Evolutionary conservation across 495 filamentous ascomycete species (phyloP).

Genomic region (Hypoxylon lenormandii): DNA sequence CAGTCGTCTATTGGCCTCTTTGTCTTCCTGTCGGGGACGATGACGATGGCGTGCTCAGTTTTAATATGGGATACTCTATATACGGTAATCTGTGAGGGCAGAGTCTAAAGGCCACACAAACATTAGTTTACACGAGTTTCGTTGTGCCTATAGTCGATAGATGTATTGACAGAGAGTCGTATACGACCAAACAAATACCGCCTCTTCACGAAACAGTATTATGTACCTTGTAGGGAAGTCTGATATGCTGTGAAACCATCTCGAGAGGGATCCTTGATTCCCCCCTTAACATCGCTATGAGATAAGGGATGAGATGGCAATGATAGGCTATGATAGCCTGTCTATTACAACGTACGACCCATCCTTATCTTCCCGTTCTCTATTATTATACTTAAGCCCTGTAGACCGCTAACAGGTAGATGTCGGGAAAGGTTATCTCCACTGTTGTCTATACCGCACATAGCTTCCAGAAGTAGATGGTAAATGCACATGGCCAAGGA

Average conservation of each 20-base stretch:
- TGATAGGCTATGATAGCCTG: not conserved
- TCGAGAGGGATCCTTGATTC: too few relatives aligned
- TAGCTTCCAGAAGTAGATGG: conserved; percentile 3
- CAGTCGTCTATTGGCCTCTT: not conserved
- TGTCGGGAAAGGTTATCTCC: conserved; percentile 3
- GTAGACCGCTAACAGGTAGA: conserved; percentile 9
- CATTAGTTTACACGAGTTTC: too few relatives aligned
- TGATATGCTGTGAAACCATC: not conserved
- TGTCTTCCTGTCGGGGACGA: too few relatives aligned
- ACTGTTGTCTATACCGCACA: not conserved
- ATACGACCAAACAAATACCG: not conserved
- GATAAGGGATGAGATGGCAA: not conserved
- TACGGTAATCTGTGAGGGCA: too few relatives aligned
- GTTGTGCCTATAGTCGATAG: not conserved
- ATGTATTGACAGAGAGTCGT: not conserved
- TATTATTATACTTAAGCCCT: conserved; percentile 17
- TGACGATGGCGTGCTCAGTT: not conserved
- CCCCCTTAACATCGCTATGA: not conserved
- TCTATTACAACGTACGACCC: not conserved
- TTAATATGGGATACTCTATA: not conserved
- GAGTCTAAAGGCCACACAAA: too few relatives aligned
- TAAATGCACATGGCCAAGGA: not conserved
- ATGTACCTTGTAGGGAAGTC: not conserved
- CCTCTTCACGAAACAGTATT: not conserved
- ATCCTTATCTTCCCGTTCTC: not conserved